Evolutionary conservation across 805 yeast genomes (phyloP), one percentile per base, ranked within the genome.

Genomic region (Hanseniaspora hatyaiensis): DNA sequence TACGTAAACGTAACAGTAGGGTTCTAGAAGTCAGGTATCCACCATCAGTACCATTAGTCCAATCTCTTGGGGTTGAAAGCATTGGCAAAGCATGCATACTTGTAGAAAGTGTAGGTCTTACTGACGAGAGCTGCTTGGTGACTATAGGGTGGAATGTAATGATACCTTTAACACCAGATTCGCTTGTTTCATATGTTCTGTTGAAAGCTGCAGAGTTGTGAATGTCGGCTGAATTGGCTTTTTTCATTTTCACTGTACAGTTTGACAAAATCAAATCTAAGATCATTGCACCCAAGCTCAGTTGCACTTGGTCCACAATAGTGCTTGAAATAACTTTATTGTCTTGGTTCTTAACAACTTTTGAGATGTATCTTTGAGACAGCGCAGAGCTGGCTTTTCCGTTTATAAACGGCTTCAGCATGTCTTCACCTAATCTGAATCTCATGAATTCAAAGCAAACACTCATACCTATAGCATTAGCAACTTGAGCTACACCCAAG

Each of bases 11-110:
- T 55, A 92, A 75, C 33, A 92, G 66, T 3, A 71, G 64, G 15
- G 77, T 71, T 52, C 74, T 77, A 12, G 82, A 70, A 57, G 77
- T 79, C 50, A 74, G 68, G 57, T 85, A 88, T 0, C 96, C 98
- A 54, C 98, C 98, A 49, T 74, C 74, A 57, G 80, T 78, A 74
- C 80, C 79, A 9, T 77, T 66, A 0, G 77, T 72, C 98, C 98
- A 92, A 4, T 86, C 85, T 48, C 78, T 69, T n/a, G 98, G 98
- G 52, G 77, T 75, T 8, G 83, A 81, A 41, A 92, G 69, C 98
- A 92, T 92, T 8, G 98, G 98, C 45, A 92, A 69, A 52, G 75
- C 71, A 61, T 89, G 96, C 0, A 97, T 95, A 56, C 78, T 84
- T 4, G 82, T 76, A 1, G 82, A 71, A 43, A 80, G 80, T 20